These are phyloP conservation scores for Eucalyptus erythrocorys DNA, from an alignment of 345 rosid genomes.

Conservation along the genomic window DNA sequence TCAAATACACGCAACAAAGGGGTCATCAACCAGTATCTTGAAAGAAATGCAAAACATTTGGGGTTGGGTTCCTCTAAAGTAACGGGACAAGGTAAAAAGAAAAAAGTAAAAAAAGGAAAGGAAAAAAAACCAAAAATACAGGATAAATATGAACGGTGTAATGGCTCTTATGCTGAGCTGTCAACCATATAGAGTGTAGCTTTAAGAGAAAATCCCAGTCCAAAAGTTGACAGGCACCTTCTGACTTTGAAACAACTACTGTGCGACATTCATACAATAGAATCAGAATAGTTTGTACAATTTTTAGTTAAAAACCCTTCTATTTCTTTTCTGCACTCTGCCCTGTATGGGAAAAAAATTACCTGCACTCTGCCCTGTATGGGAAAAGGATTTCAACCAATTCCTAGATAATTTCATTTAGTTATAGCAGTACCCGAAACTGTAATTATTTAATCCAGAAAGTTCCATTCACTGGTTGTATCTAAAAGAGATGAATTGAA, in stretches of 20 bases:
- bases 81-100: background rate
- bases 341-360: no score
- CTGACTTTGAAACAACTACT: background rate
- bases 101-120: no score
- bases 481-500: background rate
- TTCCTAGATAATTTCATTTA: background rate
- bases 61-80: background rate
- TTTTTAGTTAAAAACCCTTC: background rate
- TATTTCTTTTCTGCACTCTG: background rate
- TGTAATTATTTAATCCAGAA: background rate
- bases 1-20: background rate
- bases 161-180: no score
- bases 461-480: rapidly evolving
- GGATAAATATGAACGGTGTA: background rate
- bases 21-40: background rate
- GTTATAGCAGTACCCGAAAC: background rate
- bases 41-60: no score
- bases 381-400: background rate
- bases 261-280: background rate
- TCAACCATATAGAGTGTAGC: background rate
- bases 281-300: background rate
- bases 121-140: rapidly evolving
- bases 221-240: background rate
- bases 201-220: background rate
- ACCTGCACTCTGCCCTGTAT: background rate